phyloP scores from a whole-genome alignment of 1,139 yeast species.

The Taphrina wiesneri region DNA sequence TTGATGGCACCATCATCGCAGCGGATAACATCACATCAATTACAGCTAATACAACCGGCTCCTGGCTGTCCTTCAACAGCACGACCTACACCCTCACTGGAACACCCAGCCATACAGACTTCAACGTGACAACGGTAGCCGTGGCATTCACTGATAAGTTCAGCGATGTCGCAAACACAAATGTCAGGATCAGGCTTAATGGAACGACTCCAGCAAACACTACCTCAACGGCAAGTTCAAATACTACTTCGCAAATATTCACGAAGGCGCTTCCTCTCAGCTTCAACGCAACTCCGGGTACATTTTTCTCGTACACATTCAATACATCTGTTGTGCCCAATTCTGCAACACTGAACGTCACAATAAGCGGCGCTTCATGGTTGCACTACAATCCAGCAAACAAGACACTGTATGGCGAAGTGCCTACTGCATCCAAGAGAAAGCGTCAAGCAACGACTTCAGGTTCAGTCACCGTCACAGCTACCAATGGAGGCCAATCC shows the following conservation, averaged over 20 bases:
- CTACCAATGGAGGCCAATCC: conserved; percentile 36
- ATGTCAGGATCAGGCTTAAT: conserved; percentile 43
- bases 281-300: conserved; percentile 69
- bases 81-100: conserved; percentile 66
- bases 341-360: conserved; percentile 55
- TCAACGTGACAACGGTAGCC: conserved; percentile 34
- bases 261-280: background rate
- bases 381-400: conserved; percentile 60
- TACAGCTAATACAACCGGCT: conserved; percentile 38
- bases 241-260: conserved; percentile 37
- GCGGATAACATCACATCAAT: conserved; percentile 59
- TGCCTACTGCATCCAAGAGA: conserved; percentile 53
- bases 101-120: conserved; percentile 52
- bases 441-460: conserved; percentile 25
- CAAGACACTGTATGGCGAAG: conserved; percentile 65
- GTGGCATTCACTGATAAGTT: conserved; percentile 38
- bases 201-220: conserved; percentile 45
- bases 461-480: conserved; percentile 37
- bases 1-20: conserved; percentile 59
- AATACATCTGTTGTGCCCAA: conserved; percentile 49
- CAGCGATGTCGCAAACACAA: conserved; percentile 38
- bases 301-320: conserved; percentile 53
- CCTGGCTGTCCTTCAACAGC: conserved; percentile 77
- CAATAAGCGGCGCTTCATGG: conserved; percentile 56
- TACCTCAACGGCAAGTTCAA: conserved; percentile 36